phyloP scores from a whole-genome alignment of 352 stramenopile genomes.

The Globisporangium yorkense region DNA sequence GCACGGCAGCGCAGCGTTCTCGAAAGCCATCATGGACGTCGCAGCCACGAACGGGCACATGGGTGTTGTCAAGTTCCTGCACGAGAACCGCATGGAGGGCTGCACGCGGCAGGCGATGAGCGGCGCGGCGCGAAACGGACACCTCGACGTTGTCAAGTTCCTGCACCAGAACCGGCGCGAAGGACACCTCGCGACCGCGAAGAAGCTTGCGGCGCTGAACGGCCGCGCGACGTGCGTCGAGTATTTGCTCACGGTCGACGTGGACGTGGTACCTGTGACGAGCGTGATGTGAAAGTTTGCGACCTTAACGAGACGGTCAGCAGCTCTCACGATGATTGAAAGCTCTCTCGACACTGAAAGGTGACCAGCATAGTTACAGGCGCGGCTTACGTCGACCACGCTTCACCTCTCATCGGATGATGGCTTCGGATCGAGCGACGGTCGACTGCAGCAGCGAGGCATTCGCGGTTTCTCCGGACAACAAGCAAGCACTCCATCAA shows the following conservation, averaged over 20 bases:
- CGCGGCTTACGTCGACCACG: too few species aligned
- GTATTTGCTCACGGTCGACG: neutral
- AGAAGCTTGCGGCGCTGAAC: neutral
- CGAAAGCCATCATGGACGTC: constrained; percentile 1
- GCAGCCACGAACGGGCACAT: neutral
- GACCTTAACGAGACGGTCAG: neutral
- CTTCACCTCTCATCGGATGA: neutral
- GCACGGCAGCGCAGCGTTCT: neutral
- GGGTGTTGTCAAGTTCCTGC: neutral
- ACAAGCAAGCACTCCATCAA: neutral
- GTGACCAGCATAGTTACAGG: neutral
- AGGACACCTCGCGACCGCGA: neutral
- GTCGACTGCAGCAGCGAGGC: neutral
- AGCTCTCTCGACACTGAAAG: neutral
- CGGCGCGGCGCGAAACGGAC: neutral
- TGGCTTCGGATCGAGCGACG: too few species aligned
- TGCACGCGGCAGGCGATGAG: neutral
- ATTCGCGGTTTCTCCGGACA: neutral
- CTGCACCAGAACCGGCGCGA: neutral
- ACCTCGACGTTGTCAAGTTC: neutral
- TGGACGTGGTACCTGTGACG: neutral
- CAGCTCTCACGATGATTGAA: neutral
- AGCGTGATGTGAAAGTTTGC: neutral
- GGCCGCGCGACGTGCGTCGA: neutral
- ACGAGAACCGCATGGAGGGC: neutral